Percentiles rank a stretch among this genome's conserved stretches.
Conservation (phyloP, 2,329 filamentous ascomycete genomes). For the Cryphonectria naterciae region DNA sequence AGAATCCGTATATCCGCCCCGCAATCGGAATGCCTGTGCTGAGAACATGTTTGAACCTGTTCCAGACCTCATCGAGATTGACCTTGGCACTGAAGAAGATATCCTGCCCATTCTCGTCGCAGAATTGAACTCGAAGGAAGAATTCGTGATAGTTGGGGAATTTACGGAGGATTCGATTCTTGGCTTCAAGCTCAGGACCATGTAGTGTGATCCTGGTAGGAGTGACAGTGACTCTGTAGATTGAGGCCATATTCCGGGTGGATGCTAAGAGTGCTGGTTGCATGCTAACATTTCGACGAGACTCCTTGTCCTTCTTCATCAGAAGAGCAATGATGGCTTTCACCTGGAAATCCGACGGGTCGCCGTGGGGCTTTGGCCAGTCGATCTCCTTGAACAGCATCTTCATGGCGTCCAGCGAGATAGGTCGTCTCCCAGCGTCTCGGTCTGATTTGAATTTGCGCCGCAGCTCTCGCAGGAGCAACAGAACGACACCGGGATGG, state of each 20-base stretch:
- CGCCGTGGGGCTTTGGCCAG: constrained; percentile 55
- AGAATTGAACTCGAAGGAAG: constrained; percentile 73
- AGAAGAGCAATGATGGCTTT: constrained; percentile 46
- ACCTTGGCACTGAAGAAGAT: constrained; percentile 60
- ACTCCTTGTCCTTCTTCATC: constrained; percentile 44
- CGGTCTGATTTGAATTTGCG: constrained; percentile 35
- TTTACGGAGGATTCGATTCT: constrained; percentile 72
- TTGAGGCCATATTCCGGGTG: constrained; percentile 49
- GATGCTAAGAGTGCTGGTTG: constrained; percentile 33
- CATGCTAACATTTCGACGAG: constrained; percentile 23
- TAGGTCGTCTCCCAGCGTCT: constrained; percentile 38
- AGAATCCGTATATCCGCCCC: constrained; percentile 65
- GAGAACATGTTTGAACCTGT: constrained; percentile 65
- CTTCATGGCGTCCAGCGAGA: constrained; percentile 59
- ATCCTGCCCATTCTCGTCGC: constrained; percentile 72
- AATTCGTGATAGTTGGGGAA: constrained; percentile 62
- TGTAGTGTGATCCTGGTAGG: constrained; percentile 60
- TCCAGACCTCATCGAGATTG: constrained; percentile 55
- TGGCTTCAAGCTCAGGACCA: constrained; percentile 68
- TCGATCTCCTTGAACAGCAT: constrained; percentile 56
- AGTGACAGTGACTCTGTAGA: constrained; percentile 63
- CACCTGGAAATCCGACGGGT: constrained; percentile 47
- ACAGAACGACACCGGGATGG: constrained; percentile 54
- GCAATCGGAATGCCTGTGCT: constrained; percentile 64
- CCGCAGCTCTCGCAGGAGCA: constrained; percentile 51